Evolutionary conservation across 257 asterid species (phyloP), one percentile per base, ranked within the genome.

Genomic region (Plectranthus barbatus): DNA sequence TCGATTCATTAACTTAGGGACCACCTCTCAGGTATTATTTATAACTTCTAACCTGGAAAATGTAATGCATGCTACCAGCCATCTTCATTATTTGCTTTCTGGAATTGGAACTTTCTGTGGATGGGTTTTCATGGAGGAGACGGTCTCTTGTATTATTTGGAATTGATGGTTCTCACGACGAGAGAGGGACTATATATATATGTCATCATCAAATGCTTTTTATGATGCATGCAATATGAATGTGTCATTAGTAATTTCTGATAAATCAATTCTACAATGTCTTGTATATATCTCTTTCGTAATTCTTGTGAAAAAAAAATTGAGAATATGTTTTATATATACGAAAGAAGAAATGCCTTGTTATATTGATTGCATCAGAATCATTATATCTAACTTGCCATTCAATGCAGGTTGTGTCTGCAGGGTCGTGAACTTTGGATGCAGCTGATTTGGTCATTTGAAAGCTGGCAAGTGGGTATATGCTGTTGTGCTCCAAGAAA

Each of bases 401-500:
- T 42, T 57, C 42, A 39, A 39, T 79, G 76, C 78, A 90, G 97
- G 82, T 88, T 61, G 52, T 77, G 49, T 50, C 95, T 45, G 86
- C 93, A 15, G 80, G 88, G 87, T 42, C 80, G 79, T 60, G 90
- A 81, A 86, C 90, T 44, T 75, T 87, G 56, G 87, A 91, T 68
- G 74, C 78, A 29, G 94, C 95, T 66, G 84, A 1, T 83, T 68
- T 91, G 72, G 86, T 84, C 68, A 53, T 85, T 23, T 23, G 1
- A 23, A 23, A 23, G 29, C 29, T 23, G 29, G 29, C 29, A 23
- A 23, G 78, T 91, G 96, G 94, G 70, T 90, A 71, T 95, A 87
- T 75, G 75, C n/a, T n/a, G n/a, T 82, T 59, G 96, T 87, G 80
- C 84, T 88, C 46, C 84, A 85, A 64, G 98, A 80, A 63, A 76